A percentile compares a stretch with the other conserved stretches of the same genome.
phyloP scores from a whole-genome alignment of 2,329 filamentous ascomycete genomes.

The Sporothrix mexicana region DNA sequence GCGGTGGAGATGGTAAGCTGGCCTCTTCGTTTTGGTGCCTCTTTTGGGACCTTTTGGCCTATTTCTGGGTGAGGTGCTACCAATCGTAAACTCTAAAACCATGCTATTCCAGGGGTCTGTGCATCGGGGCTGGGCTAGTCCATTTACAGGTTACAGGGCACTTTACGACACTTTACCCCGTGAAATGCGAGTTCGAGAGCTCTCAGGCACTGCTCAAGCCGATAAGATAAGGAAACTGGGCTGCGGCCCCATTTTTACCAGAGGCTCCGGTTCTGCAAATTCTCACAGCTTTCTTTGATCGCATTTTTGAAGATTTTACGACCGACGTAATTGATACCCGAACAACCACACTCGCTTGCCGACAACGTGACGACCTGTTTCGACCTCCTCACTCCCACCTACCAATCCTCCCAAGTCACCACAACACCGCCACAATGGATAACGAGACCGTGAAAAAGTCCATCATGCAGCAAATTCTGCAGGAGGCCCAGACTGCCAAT shows the following conservation, averaged over 20 bases:
- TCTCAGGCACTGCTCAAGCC: not conserved
- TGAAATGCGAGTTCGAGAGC: not conserved
- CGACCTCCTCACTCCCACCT: too few relatives aligned
- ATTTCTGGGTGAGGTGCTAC: not conserved
- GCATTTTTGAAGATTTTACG: conserved; percentile 1
- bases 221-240: conserved; percentile 28
- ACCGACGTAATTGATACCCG: not conserved
- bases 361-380: not conserved
- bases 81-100: conserved; percentile 31
- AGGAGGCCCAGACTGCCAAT: conserved; percentile 70
- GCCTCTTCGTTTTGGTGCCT: conserved; percentile 35
- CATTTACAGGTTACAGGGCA: not conserved
- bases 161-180: not conserved
- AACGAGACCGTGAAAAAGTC: conserved; percentile 64
- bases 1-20: conserved; percentile 38
- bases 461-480: conserved; percentile 69
- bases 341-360: not conserved
- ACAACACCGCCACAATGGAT: conserved; percentile 54
- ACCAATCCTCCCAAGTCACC: not conserved
- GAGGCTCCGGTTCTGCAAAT: conserved; percentile 27
- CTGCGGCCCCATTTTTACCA: conserved; percentile 28
- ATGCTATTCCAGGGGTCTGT: conserved; percentile 25
- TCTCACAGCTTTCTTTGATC: conserved; percentile 21
- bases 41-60: not conserved
- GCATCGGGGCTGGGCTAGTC: conserved; percentile 11